Evolutionary conservation across 768 basidiomycete species (phyloP).

Genomic region (Lactarius deliciosus): DNA sequence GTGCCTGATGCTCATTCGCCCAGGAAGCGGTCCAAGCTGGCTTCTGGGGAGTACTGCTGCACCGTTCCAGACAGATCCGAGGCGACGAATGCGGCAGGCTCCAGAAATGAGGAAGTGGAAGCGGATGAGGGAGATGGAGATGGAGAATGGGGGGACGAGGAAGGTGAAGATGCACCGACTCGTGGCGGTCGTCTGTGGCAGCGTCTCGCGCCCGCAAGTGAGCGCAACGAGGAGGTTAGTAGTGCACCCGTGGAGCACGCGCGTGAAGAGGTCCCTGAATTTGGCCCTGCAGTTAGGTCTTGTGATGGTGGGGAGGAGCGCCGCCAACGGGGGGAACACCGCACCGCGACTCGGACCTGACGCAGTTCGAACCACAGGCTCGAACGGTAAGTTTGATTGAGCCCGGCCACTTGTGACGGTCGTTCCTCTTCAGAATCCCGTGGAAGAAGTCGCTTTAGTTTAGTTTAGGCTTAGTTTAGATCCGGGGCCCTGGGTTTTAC

Average conservation of each 20-base stretch:
- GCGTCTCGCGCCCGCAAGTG: not conserved
- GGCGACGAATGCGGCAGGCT: not conserved
- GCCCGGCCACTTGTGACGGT: not conserved
- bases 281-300: not conserved
- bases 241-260: not conserved
- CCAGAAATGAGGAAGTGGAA: not conserved
- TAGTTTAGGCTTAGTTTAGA: not conserved
- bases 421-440: constrained; percentile 3
- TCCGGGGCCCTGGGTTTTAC: not conserved
- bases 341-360: not conserved
- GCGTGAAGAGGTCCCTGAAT: not conserved
- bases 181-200: not conserved
- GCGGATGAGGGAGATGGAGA: not conserved
- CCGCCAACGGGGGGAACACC: not conserved
- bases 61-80: not conserved
- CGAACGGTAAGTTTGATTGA: not conserved
- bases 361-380: not conserved
- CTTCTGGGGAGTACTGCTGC: not conserved
- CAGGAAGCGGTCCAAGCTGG: not conserved
- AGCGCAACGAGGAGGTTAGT: not conserved
- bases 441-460: not conserved
- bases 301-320: not conserved
- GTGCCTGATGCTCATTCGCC: not conserved
- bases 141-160: not conserved
- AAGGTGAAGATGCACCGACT: no score